Percentiles rank a stretch among this genome's conserved stretches.
Conservation (phyloP, 1,284 basidiomycete genomes). For the Polyporus tsugae region DNA sequence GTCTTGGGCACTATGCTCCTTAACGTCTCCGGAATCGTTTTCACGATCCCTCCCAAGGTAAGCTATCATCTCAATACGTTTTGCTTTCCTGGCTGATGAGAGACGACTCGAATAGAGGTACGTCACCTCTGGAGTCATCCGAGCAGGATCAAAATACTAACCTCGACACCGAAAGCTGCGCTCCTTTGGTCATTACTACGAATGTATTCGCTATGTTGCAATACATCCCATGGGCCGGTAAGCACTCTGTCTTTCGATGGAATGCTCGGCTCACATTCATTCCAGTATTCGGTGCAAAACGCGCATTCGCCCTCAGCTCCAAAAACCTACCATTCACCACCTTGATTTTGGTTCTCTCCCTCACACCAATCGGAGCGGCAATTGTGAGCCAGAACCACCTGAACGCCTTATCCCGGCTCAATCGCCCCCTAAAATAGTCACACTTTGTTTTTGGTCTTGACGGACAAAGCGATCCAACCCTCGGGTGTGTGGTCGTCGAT, state of each 20-base stretch:
- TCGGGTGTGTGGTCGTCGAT: conserved; percentile 10
- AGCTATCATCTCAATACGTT: not conserved
- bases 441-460: conserved; percentile 1
- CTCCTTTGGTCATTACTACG: not conserved
- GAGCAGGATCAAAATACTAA: not conserved
- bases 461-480: not conserved
- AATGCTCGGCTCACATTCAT: not conserved
- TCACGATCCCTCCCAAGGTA: not conserved
- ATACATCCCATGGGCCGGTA: conserved; percentile 17
- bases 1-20: conserved; percentile 6
- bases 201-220: conserved; percentile 13
- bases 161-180: not conserved
- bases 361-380: not conserved
- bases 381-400: not conserved
- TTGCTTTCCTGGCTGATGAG: not conserved
- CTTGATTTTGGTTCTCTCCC: conserved; percentile 7
- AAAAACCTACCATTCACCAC: not conserved
- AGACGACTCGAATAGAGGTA: not conserved
- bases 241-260: not conserved
- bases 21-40: not conserved
- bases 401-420: not conserved
- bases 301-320: conserved; percentile 10
- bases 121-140: not conserved
- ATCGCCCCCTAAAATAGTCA: not conserved
- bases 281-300: conserved; percentile 7